phyloP scores from a whole-genome alignment of 169 alveolate species.

The Babesia gibsoni region DNA sequence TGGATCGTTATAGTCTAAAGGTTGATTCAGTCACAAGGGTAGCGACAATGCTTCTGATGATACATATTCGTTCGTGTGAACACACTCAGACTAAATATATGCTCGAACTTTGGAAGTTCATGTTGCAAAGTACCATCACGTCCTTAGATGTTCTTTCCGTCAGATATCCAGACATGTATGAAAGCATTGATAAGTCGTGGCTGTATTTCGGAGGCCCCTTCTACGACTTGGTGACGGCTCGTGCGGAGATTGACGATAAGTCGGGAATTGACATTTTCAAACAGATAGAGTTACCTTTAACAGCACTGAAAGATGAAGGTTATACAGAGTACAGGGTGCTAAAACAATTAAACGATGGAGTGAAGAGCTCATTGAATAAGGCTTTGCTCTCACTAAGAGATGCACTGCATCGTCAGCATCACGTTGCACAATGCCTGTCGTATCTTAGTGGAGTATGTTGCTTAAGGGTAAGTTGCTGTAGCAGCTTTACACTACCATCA shows the following conservation, averaged over 20 bases:
- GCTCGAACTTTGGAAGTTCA: not conserved
- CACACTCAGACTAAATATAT: not conserved
- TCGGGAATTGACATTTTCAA: not conserved
- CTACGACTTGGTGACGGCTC: not conserved
- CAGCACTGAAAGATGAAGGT: not conserved
- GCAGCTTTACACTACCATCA: not conserved
- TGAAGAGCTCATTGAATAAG: not conserved
- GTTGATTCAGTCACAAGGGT: not conserved
- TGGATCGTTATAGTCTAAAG: not conserved
- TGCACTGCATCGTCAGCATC: not conserved
- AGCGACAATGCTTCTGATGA: not conserved
- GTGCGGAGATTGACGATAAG: not conserved
- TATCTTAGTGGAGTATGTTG: conserved; percentile 18
- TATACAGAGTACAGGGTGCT: not conserved
- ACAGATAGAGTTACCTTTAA: not conserved
- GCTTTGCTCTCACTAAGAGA: not conserved
- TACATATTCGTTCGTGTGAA: conserved; percentile 21
- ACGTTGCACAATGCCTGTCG: not conserved
- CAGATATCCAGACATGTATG: not conserved
- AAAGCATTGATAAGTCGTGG: conserved; percentile 14
- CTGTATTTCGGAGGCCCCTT: conserved; percentile 1
- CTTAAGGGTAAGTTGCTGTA: conserved; percentile 8
- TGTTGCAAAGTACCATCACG: conserved; percentile 3
- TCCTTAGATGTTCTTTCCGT: not conserved
- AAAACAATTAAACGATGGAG: not conserved